Evolutionary conservation across 495 filamentous ascomycete genomes (phyloP), one percentile per base, ranked within the genome.

Genomic region (Penicillium longicatenatum): DNA sequence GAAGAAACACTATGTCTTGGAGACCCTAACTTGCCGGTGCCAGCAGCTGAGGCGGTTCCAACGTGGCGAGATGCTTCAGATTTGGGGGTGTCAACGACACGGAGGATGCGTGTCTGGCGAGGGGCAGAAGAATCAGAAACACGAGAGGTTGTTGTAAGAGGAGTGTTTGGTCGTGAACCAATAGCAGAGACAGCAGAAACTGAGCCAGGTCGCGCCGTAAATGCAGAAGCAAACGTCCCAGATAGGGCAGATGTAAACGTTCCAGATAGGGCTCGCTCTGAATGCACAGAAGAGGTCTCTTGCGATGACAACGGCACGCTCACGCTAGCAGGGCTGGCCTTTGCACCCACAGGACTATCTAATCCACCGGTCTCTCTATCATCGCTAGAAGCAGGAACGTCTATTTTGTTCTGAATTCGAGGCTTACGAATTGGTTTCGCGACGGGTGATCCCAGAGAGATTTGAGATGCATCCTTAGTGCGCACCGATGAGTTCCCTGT

Each of bases 1-100:
- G 86, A 84, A 45, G 81, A 72, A 7, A 87, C 57, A 57, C 86
- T 89, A 9, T 85, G 76, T 58, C 84, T 78, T 14, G 86, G 74
- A 6, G 85, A 86, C 17, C 79, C 77, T 1, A 72, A 60, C 54
- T 79, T 82, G 20, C 61, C 70, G 3, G 60, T 68, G n/a, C 72
- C 68, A 9, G 76, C 63, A 21, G 49, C 66, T 62, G 55, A 76
- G 26, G 68, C 61, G 33, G 67, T 70, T 31, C 71, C 66, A 37
- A 68, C 54, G 29, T 72, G 68, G 19, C 75, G 70, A 6, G 84
- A 81, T 2, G 76, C 73, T 63, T 92, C 91, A 2, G 81, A 73
- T 65, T 89, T 95, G 0, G 89, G 84, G 0, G 88, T 89, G 8
- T 89, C 80, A 4, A 90, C 81, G 2, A 94, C 81, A 22, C 90